Conservation (phyloP, 2,329 filamentous ascomycete species). For the Alternaria sp. region DNA sequence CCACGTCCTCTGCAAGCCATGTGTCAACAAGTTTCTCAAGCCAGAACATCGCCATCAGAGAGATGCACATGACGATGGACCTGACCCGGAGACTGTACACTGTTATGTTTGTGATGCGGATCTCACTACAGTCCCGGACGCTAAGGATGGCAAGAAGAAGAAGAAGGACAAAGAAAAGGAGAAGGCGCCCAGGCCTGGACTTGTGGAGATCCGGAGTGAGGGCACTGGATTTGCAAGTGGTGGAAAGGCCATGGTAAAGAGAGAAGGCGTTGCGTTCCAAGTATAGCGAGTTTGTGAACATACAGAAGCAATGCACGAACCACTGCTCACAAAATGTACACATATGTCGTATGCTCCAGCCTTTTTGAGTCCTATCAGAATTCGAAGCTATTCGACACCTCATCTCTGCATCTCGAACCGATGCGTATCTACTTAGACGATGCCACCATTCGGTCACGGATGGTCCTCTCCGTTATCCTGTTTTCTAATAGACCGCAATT, state of each 20-base stretch:
- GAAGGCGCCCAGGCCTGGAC: conserved; percentile 71
- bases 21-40: conserved; percentile 82
- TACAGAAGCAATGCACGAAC: not conserved
- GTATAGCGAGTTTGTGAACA: conserved; percentile 21
- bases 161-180: conserved; percentile 64
- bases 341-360: too few relatives aligned
- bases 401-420: too few relatives aligned
- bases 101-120: conserved; percentile 91
- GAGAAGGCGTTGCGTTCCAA: conserved; percentile 80
- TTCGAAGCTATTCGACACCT: too few relatives aligned
- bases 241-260: conserved; percentile 84
- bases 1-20: conserved; percentile 88
- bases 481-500: too few relatives aligned
- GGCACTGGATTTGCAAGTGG: conserved; percentile 92
- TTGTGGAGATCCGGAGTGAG: conserved; percentile 83
- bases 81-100: conserved; percentile 63
- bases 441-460: too few relatives aligned
- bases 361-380: too few relatives aligned
- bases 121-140: conserved; percentile 60
- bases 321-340: not conserved
- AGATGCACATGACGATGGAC: conserved; percentile 65
- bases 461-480: too few relatives aligned
- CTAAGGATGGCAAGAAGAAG: conserved; percentile 47
- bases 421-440: too few relatives aligned
- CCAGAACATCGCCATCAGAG: conserved; percentile 48